Base-by-base conservation (phyloP, 371 early-diverging fungal genomes). In the Choanephora cucurbitarum region DNA sequence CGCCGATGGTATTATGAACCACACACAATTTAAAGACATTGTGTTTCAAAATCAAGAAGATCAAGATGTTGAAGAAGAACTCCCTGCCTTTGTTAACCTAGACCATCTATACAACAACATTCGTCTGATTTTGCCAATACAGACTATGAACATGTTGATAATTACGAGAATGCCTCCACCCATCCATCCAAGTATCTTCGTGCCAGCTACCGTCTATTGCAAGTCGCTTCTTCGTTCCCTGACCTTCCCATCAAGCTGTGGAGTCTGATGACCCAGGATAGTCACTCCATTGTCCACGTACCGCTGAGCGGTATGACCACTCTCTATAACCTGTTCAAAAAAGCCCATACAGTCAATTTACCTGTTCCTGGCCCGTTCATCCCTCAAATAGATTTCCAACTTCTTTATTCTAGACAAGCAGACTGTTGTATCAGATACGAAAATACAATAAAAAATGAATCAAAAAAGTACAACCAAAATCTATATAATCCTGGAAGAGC, bases 121-220 rank as follows among this genome's bases (percentile, higher is more conserved):
- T 19, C 21, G 44, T 44, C 44, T 2, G 21, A 19, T 44, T 10
- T 21, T 44, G 4, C 19, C 3, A 21, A 19, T 0, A 9, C 21
- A 10, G 9, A 3, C 5, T 44, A 44, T 44, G 21, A 44, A 19
- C n/a, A 3, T 18, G 21, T 44, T 10, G 21, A 18, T 19, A 21
- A 44, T 19, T 44, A 44, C 19, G 44, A 19, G 5, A 18, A 44
- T 44, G 44, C 44, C 21, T 18, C 44, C 18, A 10, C n/a, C 21
- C 44, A 44, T 44, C 44, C 44, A n/a, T 19, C 18, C 44, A 44
- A 44, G 44, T 44, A 18, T 19, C 11, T 44, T 19, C 44, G 44
- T 18, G 11, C 18, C 19, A 44, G 44, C 44, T 44, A 44, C 21
- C 44, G 44, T 21, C 21, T 44, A 19, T 21, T 44, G n/a, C 44